A percentile compares a stretch with the other conserved stretches of the same genome.
Conservation (phyloP, 192 early-diverging fungal species). For the Backusella parvicylindrica region DNA sequence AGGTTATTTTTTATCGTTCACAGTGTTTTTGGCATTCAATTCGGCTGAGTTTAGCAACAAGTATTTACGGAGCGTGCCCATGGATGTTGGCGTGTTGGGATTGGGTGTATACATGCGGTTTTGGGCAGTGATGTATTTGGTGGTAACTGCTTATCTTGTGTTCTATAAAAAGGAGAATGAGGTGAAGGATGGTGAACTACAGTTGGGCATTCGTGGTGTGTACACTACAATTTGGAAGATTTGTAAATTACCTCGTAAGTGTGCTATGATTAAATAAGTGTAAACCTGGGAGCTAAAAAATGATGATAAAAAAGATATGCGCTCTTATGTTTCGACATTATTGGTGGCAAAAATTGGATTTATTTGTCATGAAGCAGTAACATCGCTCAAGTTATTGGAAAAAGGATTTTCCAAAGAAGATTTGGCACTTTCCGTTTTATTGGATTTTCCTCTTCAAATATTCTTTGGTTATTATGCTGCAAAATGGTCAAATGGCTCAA, state of each 20-base stretch:
- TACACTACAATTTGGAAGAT: conserved; percentile 91
- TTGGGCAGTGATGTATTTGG: conserved; percentile 89
- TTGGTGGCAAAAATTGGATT: conserved; percentile 93
- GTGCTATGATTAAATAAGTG: neutral
- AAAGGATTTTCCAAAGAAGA: conserved; percentile 94
- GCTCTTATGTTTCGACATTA: conserved; percentile 73
- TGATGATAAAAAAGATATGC: conserved; percentile 62
- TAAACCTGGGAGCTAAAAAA: too few species aligned
- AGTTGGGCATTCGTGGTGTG: conserved; percentile 62
- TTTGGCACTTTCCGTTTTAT: conserved; percentile 84
- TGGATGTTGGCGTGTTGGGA: conserved; percentile 70
- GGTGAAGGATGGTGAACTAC: conserved; percentile 39
- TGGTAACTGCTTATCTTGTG: conserved; percentile 79
- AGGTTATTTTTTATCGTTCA: conserved; percentile 95
- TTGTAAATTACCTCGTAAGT: conserved; percentile 70
- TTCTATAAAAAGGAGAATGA: conserved; percentile 70
- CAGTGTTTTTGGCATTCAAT: conserved; percentile 95
- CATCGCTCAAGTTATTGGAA: conserved; percentile 91
- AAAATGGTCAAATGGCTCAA: conserved; percentile 85
- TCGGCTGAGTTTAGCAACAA: conserved; percentile 93
- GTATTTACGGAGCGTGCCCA: conserved; percentile 70
- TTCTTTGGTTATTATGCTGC: conserved; percentile 98
- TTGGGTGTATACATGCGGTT: conserved; percentile 88
- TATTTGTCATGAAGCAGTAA: conserved; percentile 93
- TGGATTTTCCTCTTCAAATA: conserved; percentile 97